Base-by-base conservation (phyloP, 352 stramenopile genomes). In the Phytopythium oedochilum region DNA sequence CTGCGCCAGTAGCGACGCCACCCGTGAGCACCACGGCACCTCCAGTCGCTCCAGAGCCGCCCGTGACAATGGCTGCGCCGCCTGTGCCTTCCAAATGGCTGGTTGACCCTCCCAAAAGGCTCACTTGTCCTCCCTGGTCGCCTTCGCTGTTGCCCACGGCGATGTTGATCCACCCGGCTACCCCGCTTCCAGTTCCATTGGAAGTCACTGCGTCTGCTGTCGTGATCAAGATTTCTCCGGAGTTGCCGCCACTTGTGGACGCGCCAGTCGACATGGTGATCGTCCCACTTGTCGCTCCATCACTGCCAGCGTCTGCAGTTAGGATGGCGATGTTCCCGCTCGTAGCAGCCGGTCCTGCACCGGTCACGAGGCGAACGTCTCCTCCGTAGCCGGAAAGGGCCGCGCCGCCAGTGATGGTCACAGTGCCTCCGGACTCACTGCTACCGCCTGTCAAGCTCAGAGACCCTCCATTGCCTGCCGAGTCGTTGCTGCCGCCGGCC, bases 1-100 rank as follows among this genome's bases (percentile, higher is more conserved):
- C 39, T 12, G 18, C 10, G 2, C 46, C 46, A 2, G 38, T 64
- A 14, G 67, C 68, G 20, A 36, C 29, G 25, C 75, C 75, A 23
- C 64, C 71, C 10, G 25, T 55, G 28, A 83, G 59, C 14, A 61
- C 50, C 3, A 86, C 51, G 26, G 53, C 63, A 4, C 71, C 75
- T 42, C 52, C 57, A 8, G 22, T 44, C 20, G 57, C 32, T 17
- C 58, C 52, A 36, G 55, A 34, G 17, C 63, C 43, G 6, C 61
- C 53, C n/a, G 52, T 43, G 34, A 42, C 46, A 22, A 51, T 58
- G 9, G 59, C 45, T 20, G 53, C 39, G 20, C 61, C 61, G 17
- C 52, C 46, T 5, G 31, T 43, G n/a, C 46, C 46, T 26, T 12
- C n/a, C 29, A 5, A 9, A 11, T 42, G 46, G 2, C 1, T 2